phyloP scores from a whole-genome alignment of 2,329 filamentous ascomycete species.

The Ascochyta clinopodiicola region DNA sequence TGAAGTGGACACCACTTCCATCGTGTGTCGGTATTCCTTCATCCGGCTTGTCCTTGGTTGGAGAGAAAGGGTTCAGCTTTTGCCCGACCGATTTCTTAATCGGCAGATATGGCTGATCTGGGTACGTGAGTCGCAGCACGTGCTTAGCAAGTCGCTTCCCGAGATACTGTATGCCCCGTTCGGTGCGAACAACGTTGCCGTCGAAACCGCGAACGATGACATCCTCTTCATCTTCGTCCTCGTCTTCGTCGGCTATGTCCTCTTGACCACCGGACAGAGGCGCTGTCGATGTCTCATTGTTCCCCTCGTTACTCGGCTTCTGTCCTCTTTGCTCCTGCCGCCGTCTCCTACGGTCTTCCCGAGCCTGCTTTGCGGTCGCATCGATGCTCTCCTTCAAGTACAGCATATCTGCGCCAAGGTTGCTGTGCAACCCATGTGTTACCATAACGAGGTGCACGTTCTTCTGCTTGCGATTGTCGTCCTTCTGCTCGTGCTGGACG shows the following conservation, averaged over 20 bases:
- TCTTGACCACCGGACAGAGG: slow-evolving; percentile 59
- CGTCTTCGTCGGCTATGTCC: slow-evolving; percentile 47
- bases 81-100: slow-evolving; percentile 61
- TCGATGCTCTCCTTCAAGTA: slow-evolving; percentile 98
- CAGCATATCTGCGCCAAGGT: slow-evolving; percentile 94
- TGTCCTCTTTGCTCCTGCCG: slow-evolving; percentile 44
- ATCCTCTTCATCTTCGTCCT: slow-evolving; percentile 76
- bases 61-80: slow-evolving; percentile 57
- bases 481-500: slow-evolving; percentile 21
- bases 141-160: slow-evolving; percentile 94
- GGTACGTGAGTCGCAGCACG: slow-evolving; percentile 87
- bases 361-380: slow-evolving; percentile 75
- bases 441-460: slow-evolving; percentile 90
- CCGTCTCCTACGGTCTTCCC: slow-evolving; percentile 70
- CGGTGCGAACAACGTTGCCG: slow-evolving; percentile 88
- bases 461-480: slow-evolving; percentile 64
- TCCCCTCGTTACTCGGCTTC: slow-evolving; percentile 2
- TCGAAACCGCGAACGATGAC: slow-evolving; percentile 89
- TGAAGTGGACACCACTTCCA: slow-evolving; percentile 65
- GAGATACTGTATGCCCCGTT: slow-evolving; percentile 94
- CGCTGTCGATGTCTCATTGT: slow-evolving; percentile 49
- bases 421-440: slow-evolving; percentile 95
- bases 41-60: slow-evolving; percentile 50
- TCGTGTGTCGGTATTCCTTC: slow-evolving; percentile 62
- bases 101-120: slow-evolving; percentile 87